A percentile compares a stretch with the other conserved stretches of the same genome.
phyloP scores from a whole-genome alignment of 2,329 filamentous ascomycete species.

The Cercospora sp. region DNA sequence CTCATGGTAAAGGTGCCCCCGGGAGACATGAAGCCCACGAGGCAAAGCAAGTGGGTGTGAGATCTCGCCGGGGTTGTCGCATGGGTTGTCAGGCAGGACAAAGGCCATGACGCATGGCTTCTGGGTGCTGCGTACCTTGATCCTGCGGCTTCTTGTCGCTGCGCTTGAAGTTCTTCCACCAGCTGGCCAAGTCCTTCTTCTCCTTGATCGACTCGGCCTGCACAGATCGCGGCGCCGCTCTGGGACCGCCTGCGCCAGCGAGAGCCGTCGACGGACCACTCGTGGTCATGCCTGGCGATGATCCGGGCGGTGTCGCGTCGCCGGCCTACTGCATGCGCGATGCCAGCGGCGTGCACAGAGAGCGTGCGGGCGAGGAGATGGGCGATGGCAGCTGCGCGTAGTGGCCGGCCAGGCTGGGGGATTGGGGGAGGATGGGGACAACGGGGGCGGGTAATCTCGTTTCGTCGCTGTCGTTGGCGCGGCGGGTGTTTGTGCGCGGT shows the following conservation, averaged over 20 bases:
- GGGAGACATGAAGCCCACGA: background rate
- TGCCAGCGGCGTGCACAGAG: slow-evolving; percentile 4
- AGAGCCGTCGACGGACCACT: slow-evolving; percentile 44
- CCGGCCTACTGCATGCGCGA: slow-evolving; percentile 30
- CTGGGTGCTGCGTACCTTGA: slow-evolving; percentile 53
- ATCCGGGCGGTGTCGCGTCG: slow-evolving; percentile 23
- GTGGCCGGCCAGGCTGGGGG: background rate
- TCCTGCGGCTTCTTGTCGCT: slow-evolving; percentile 63
- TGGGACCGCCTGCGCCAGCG: slow-evolving; percentile 47
- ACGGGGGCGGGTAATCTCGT: slow-evolving; percentile 3
- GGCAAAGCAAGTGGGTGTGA: background rate
- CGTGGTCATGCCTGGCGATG: slow-evolving; percentile 42
- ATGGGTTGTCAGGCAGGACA: background rate
- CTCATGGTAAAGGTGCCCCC: background rate
- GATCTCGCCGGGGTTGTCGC: slow-evolving; percentile 3
- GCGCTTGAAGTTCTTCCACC: slow-evolving; percentile 94
- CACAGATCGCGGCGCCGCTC: slow-evolving; percentile 47
- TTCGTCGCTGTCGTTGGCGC: slow-evolving; percentile 3
- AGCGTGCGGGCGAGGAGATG: background rate
- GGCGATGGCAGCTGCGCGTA: slow-evolving; percentile 6
- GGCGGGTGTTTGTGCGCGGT: background rate
- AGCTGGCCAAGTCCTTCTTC: slow-evolving; percentile 85
- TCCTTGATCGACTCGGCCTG: slow-evolving; percentile 69
- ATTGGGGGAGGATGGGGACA: background rate
- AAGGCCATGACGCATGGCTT: slow-evolving; percentile 9